Base-by-base conservation (phyloP, 129 eudicot species). In the Deinandra increscens region DNA sequence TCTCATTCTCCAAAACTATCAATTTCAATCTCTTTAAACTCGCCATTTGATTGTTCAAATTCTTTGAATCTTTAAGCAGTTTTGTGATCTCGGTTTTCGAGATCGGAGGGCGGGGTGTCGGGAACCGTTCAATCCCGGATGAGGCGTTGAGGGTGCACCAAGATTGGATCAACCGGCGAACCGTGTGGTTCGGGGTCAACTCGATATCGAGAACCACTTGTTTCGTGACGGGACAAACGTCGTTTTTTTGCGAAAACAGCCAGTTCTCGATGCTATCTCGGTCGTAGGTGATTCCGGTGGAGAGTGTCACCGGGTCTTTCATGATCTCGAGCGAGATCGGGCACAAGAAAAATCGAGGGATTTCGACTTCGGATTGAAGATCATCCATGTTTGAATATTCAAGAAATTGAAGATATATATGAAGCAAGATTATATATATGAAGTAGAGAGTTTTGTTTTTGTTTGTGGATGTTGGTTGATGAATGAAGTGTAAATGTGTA, bases 111-210 rank as follows among this genome's bases (percentile, higher is more conserved):
- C 78, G 73, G 9, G 95, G 91, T 0, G 95, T 85, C 0, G 88
- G 95, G 53, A 84, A 61, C 19, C 90, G 76, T 58, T 84, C 87
- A 64, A 87, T 12, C 4, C 94, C 94, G 5, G 31, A 50, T 4
- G 94, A 87, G 0, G 90, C 79, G 53, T 87, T 82, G 61, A 84
- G 68, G 33, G 87, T 87, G 85, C 95, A 87, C 95, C 95, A 87
- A 2, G 95, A 78, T 53, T 84, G 87, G 75, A 87, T 87, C 0
- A 87, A 26, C 1, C 95, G 78, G 2, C 90, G 78, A 49, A 87
- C 78, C 12, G 87, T 87, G 80, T 84, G 79, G 70, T 87, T 87
- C 7, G 94, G 94, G 20, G 89, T 87, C 7, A 87, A 68, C 60
- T 79, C 84, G 6, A 77, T 56, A 36, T 76, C 84, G 2, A 50